phyloP scores from a whole-genome alignment of 163 green algal genomes.

The Scenedesmus sp. region DNA sequence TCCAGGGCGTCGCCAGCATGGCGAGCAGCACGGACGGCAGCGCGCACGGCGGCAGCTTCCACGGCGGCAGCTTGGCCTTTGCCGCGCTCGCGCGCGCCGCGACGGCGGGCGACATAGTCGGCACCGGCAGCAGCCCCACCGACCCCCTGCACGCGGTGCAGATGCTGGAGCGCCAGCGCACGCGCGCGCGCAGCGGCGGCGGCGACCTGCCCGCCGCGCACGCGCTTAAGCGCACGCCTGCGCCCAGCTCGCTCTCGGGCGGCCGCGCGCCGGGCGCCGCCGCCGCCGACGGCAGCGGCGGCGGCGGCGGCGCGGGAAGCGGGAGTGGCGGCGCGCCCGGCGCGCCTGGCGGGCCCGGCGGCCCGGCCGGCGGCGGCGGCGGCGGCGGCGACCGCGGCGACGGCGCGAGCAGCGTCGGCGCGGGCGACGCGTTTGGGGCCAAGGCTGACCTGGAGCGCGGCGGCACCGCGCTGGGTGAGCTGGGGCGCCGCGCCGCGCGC shows the following conservation, averaged over 20 bases:
- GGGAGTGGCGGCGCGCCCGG: too few relatives aligned
- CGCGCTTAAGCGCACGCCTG: background rate
- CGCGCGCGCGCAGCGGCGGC: constrained; percentile 33
- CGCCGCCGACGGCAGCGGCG: background rate
- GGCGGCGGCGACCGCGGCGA: too few relatives aligned
- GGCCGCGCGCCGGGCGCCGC: background rate
- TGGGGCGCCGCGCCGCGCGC: too few relatives aligned
- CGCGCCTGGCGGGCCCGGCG: too few relatives aligned
- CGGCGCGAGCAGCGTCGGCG: too few relatives aligned
- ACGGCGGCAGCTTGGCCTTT: too few relatives aligned
- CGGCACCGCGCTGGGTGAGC: background rate
- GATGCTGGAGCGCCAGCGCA: constrained; percentile 41
- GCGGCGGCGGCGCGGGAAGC: background rate
- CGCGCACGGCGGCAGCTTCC: too few relatives aligned
- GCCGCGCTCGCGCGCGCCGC: too few relatives aligned
- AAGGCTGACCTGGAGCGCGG: constrained; percentile 2
- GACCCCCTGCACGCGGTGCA: background rate
- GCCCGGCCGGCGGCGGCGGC: too few relatives aligned
- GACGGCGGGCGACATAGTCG: too few relatives aligned
- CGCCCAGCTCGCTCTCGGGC: background rate
- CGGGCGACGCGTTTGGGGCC: background rate
- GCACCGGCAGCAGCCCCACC: background rate
- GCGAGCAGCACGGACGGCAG: too few relatives aligned
- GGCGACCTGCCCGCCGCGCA: constrained; percentile 13
- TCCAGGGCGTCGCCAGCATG: too few relatives aligned